Evolutionary conservation across 768 basidiomycete species (phyloP).

Genomic region (Tylopilus plumbeoviolaceoides): DNA sequence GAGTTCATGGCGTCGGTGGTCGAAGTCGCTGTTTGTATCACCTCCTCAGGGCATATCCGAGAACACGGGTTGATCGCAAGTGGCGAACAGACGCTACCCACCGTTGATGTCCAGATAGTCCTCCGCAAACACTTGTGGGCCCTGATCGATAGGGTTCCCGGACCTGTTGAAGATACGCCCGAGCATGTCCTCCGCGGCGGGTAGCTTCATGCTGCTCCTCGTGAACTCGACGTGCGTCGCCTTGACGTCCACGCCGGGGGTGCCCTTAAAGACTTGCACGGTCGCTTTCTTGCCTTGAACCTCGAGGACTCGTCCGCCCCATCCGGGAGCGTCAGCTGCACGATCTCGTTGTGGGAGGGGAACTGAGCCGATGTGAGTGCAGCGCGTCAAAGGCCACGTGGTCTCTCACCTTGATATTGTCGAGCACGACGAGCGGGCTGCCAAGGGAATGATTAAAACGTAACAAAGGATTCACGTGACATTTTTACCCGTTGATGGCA

Average conservation of each 20-base stretch:
- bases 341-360: slow-evolving; percentile 98
- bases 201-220: slow-evolving; percentile 97
- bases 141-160: slow-evolving; percentile 96
- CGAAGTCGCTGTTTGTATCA: slow-evolving; percentile 99
- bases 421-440: slow-evolving; percentile 92
- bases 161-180: slow-evolving; percentile 99
- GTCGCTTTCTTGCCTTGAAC: slow-evolving; percentile 99
- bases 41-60: slow-evolving; percentile 99
- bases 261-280: slow-evolving; percentile 99
- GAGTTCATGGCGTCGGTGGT: slow-evolving; percentile 98
- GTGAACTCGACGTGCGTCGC: slow-evolving; percentile 97
- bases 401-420: slow-evolving; percentile 88
- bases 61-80: slow-evolving; percentile 88
- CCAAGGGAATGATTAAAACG: slow-evolving; percentile 1
- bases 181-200: slow-evolving; percentile 98
- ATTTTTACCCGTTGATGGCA: slow-evolving; percentile 89
- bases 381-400: slow-evolving; percentile 1
- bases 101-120: slow-evolving; percentile 99
- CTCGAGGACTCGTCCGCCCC: slow-evolving; percentile 98
- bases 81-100: slow-evolving; percentile 34
- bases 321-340: slow-evolving; percentile 91
- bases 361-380: slow-evolving; percentile 52
- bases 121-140: slow-evolving; percentile 98
- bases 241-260: slow-evolving; percentile 95
- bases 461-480: background rate